These are phyloP conservation scores for Triangularia verruculosa DNA, from an alignment of 2,329 filamentous ascomycete genomes.

Conservation along the genomic window DNA sequence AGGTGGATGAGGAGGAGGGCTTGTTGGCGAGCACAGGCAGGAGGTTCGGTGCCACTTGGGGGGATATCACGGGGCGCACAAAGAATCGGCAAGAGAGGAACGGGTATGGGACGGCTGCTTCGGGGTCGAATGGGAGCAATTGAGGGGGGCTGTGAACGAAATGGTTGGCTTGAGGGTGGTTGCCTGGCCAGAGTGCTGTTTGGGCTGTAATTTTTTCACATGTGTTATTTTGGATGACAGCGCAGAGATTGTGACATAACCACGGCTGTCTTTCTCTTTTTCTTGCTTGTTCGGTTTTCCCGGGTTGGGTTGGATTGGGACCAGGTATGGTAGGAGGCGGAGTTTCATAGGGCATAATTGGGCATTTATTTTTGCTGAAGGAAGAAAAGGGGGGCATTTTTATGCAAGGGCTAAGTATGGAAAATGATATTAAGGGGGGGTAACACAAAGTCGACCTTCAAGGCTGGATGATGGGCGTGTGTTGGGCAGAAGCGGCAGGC, in stretches of 20 bases:
- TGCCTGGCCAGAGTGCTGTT: not conserved
- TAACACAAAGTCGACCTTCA: not conserved
- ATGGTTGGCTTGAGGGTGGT: not conserved
- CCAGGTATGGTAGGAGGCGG: not conserved
- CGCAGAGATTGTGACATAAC: not conserved
- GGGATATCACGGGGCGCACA: constrained; percentile 69
- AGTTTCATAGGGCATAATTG: not conserved
- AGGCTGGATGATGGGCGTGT: not conserved
- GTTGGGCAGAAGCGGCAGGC: not conserved
- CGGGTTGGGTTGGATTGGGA: not conserved
- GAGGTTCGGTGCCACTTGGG: constrained; percentile 82
- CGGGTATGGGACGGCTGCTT: constrained; percentile 23
- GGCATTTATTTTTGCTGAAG: not conserved
- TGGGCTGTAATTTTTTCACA: not conserved
- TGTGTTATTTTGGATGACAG: not conserved
- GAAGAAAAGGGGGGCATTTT: not conserved
- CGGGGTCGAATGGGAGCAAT: not conserved
- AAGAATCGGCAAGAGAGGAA: not conserved
- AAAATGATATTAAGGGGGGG: not conserved
- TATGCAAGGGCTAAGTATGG: not conserved
- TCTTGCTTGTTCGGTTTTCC: not conserved
- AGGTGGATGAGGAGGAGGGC: constrained; percentile 91
- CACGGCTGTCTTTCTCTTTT: not conserved
- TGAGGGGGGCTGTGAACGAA: not conserved
- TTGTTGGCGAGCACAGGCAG: constrained; percentile 79